Base-by-base conservation (phyloP, 2,329 filamentous ascomycete species). In the Ascosphaera pollenicola region DNA sequence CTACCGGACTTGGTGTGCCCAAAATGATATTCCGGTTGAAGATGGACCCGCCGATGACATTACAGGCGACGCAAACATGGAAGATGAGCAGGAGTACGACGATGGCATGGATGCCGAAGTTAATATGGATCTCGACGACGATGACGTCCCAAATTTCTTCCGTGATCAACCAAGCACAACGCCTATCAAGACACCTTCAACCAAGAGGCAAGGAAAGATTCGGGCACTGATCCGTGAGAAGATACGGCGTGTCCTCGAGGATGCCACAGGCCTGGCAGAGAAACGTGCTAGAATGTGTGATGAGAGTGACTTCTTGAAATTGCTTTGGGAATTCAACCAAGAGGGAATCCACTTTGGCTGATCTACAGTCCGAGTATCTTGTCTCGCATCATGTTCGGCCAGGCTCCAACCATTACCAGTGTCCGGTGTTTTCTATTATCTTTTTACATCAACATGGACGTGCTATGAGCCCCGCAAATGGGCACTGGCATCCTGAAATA, bases 401-500 rank as follows among this genome's bases (percentile, higher is more conserved):
- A n/a, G n/a, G n/a, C n/a, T n/a, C n/a, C n/a, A n/a, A n/a, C 10
- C 17, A 40, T 19, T 26, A 24, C 11, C 24, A 17, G 8, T 26
- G 36, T 17, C n/a, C 11, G 17, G 17, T 7, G 10, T 38, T 32
- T 17, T 32, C 15, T 32, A 21, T 30, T 17, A 35, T 37, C 21
- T 32, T 17, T 17, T 31, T 26, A 17, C 24, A 35, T 39, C 38
- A 38, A 34, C 19, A 44, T n/a, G 18, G 37, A 17, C 24, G 19
- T 41, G 28, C n/a, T 24, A 15, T 13, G 17, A 15, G 16, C n/a
- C 36, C 38, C 58, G 55, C 43, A 98, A 63, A 62, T 98, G 89
- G 30, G 89, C 91, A 40, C 83, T 78, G 8, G 84, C 93, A 38
- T 87, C 87, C 51, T 91, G 84, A 61, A 94, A 98, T 35, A 98